Evolutionary conservation across 495 filamentous ascomycete species (phyloP).

Genomic region (Talaromyces trachyspermus): DNA sequence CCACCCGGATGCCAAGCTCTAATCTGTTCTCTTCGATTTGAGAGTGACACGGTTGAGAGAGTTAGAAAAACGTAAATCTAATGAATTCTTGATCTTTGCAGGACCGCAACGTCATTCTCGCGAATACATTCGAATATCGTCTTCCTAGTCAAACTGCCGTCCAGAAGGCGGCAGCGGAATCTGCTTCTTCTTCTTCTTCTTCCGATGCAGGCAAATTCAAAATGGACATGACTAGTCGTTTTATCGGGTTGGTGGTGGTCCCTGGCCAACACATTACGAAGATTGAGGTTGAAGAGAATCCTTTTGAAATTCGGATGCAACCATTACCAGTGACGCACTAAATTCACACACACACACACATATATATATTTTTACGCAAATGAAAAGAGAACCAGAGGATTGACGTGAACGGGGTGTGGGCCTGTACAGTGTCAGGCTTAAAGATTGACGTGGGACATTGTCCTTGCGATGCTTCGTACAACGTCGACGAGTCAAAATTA

Average conservation of each 20-base stretch:
- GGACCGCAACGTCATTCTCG: conserved; percentile 81
- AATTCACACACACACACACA: too few relatives aligned
- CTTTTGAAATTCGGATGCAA: conserved; percentile 10
- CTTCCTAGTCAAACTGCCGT: conserved; percentile 48
- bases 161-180: conserved; percentile 33
- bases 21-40: neutral
- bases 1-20: conserved; percentile 73
- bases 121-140: conserved; percentile 82
- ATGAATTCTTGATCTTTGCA: too few relatives aligned
- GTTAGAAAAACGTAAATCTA: too few relatives aligned
- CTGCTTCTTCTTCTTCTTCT: conserved; percentile 22
- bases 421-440: too few relatives aligned
- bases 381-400: too few relatives aligned
- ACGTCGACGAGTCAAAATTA: too few relatives aligned
- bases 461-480: too few relatives aligned
- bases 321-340: neutral
- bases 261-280: conserved; percentile 78
- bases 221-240: conserved; percentile 71
- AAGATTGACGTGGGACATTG: too few relatives aligned
- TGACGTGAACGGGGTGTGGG: too few relatives aligned
- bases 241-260: conserved; percentile 83
- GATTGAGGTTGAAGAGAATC: conserved; percentile 75
- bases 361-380: too few relatives aligned
- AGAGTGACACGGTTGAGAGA: neutral
- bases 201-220: conserved; percentile 33